A percentile compares a stretch with the other conserved stretches of the same genome.
Conservation (phyloP, 2,329 filamentous ascomycete species). For the Zymoseptoria pseudotritici region DNA sequence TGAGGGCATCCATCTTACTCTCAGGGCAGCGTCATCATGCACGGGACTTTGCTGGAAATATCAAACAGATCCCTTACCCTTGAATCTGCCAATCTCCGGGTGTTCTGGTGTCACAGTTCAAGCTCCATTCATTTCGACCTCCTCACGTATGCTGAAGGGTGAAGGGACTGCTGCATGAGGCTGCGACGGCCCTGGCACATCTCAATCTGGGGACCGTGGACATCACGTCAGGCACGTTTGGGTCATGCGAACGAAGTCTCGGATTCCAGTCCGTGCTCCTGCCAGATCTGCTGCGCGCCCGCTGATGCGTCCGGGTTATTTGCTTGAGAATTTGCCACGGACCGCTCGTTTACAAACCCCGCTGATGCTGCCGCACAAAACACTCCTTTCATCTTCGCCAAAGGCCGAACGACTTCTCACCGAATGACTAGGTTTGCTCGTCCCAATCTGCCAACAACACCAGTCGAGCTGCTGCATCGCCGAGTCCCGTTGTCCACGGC, state of each 20-base stretch:
- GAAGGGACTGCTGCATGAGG: neutral
- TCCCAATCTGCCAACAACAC: no score
- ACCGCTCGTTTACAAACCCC: neutral
- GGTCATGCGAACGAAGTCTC: neutral
- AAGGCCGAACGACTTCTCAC: neutral
- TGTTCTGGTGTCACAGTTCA: neutral
- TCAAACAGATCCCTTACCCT: neutral
- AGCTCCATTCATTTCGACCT: neutral
- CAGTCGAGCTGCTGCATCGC: no score
- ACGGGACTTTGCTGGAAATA: neutral
- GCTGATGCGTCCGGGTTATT: no score
- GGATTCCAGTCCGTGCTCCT: neutral
- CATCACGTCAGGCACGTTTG: neutral
- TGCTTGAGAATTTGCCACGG: neutral
- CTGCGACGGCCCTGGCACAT: neutral
- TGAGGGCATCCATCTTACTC: neutral
- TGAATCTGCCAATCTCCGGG: neutral
- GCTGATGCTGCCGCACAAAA: neutral
- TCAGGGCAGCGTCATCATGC: neutral
- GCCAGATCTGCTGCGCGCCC: neutral
- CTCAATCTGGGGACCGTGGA: neutral
- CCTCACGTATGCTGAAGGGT: neutral
- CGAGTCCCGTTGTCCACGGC: no score
- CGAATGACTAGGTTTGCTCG: neutral
- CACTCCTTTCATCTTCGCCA: neutral